Evolutionary conservation across 179 eudicot genomes (phyloP).

Genomic region (Patellifolia procumbens): DNA sequence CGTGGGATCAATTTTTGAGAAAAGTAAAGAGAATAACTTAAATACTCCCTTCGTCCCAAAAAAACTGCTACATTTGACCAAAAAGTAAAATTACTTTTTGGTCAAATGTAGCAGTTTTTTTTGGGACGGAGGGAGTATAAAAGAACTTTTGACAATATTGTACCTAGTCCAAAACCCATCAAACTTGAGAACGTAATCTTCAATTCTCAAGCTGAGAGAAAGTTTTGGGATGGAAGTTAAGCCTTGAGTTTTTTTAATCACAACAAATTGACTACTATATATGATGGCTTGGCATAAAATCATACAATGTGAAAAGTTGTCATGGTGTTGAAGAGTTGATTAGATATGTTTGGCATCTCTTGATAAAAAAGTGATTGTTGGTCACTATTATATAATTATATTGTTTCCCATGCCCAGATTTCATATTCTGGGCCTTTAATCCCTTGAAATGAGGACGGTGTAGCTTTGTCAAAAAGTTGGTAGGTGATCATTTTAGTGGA

Average conservation of each 20-base stretch:
- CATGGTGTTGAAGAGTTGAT: constrained; percentile 1
- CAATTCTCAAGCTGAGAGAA: constrained; percentile 2
- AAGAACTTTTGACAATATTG: too few species aligned
- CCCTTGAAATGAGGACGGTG: constrained; percentile 32
- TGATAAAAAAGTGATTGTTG: constrained; percentile 7
- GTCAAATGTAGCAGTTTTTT: too few species aligned
- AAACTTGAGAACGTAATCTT: neutral
- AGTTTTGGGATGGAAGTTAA: neutral
- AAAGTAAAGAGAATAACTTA: too few species aligned
- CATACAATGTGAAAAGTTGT: constrained; percentile 11
- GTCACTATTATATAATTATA: constrained; percentile 25
- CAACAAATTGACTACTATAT: constrained; percentile 10
- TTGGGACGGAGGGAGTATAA: too few species aligned
- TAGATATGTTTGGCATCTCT: constrained; percentile 26
- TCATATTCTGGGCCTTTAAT: constrained; percentile 22
- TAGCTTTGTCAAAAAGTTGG: constrained; percentile 42
- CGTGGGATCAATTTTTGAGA: too few species aligned
- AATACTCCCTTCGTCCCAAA: neutral
- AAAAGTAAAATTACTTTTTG: too few species aligned
- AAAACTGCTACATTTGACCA: too few species aligned
- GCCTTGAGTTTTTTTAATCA: neutral
- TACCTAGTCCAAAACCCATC: too few species aligned
- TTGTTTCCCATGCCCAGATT: constrained; percentile 41
- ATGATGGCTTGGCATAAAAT: constrained; percentile 13
- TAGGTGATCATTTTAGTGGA: constrained; percentile 34